Conservation (phyloP, 345 rosid genomes). For the Populus simonii region DNA sequence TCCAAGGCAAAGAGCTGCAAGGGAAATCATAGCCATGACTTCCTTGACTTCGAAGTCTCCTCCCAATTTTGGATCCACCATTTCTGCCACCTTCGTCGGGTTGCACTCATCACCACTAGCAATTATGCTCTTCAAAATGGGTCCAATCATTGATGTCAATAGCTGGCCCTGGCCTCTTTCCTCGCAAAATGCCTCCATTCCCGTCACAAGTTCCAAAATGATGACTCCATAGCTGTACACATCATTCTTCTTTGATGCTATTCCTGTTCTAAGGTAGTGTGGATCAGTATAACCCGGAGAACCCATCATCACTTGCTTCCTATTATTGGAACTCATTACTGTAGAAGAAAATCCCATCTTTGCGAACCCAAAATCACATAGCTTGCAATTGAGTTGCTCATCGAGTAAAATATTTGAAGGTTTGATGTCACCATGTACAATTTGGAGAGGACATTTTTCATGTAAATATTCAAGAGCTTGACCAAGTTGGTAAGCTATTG, state of each 20-base stretch:
- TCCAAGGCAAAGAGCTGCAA: slow-evolving; percentile 51
- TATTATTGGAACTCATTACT: slow-evolving; percentile 38
- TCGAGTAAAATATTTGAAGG: slow-evolving; percentile 76
- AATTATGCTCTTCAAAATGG: slow-evolving; percentile 23
- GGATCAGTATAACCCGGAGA: slow-evolving; percentile 94
- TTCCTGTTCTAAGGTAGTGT: slow-evolving; percentile 72
- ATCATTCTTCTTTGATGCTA: slow-evolving; percentile 79
- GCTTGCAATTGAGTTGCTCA: slow-evolving; percentile 62
- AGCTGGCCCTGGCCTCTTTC: slow-evolving; percentile 57
- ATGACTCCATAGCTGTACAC: slow-evolving; percentile 81
- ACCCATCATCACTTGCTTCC: slow-evolving; percentile 60
- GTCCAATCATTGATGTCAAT: slow-evolving; percentile 42
- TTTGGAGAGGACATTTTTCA: slow-evolving; percentile 63
- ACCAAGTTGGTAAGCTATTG: slow-evolving; percentile 64
- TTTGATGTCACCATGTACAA: slow-evolving; percentile 83
- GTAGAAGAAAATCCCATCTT: slow-evolving; percentile 78
- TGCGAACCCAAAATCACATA: slow-evolving; percentile 85
- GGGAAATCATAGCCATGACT: slow-evolving; percentile 46
- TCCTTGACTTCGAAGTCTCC: slow-evolving; percentile 51
- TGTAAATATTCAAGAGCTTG: slow-evolving; percentile 76
- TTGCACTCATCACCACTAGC: slow-evolving; percentile 8
- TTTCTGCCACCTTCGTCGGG: slow-evolving; percentile 25
- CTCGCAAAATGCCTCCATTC: slow-evolving; percentile 64
- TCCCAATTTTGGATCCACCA: slow-evolving; percentile 59
- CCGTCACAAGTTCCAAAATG: slow-evolving; percentile 66